Evolutionary conservation across 495 filamentous ascomycete genomes (phyloP).

Genomic region (Glarea lozoyensis): DNA sequence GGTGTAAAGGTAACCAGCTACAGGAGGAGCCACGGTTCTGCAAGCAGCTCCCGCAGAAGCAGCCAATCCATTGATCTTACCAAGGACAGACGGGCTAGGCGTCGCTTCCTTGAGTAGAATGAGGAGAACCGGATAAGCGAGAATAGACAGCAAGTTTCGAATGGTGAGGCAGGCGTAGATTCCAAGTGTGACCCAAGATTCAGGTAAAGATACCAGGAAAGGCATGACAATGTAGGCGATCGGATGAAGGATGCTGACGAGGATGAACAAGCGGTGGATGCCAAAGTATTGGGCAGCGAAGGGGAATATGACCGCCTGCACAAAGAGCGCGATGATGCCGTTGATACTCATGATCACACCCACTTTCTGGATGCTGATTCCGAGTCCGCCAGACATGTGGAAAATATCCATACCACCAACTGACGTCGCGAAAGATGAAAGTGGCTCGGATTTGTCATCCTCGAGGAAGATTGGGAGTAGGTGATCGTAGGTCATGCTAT

Average conservation of each 20-base stretch:
- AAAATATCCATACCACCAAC: conserved; percentile 4
- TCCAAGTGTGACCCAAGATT: conserved; percentile 50
- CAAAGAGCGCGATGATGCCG: conserved; percentile 76
- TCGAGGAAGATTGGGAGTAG: conserved; percentile 80
- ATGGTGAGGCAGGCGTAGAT: conserved; percentile 68
- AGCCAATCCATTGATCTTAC: conserved; percentile 82
- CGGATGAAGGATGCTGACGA: conserved; percentile 72
- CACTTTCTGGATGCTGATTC: conserved; percentile 67
- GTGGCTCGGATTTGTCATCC: conserved; percentile 5
- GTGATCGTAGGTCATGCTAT: conserved; percentile 89
- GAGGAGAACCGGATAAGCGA: conserved; percentile 77
- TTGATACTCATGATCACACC: conserved; percentile 81
- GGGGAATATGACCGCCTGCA: conserved; percentile 42
- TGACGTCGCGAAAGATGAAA: background rate
- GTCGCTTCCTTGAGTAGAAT: conserved; percentile 80
- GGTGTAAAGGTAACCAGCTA: conserved; percentile 78
- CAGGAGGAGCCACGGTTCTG: conserved; percentile 76
- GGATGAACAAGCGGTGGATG: conserved; percentile 47
- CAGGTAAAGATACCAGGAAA: conserved; percentile 77
- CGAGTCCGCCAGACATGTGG: conserved; percentile 73
- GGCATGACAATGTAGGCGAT: conserved; percentile 78
- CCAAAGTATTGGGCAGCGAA: conserved; percentile 14
- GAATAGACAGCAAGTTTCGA: conserved; percentile 77
- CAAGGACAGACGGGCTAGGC: conserved; percentile 68
- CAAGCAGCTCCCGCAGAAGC: conserved; percentile 81